These are phyloP conservation scores for Tulasnella calospora DNA, from an alignment of 768 basidiomycete genomes.

Conservation along the genomic window DNA sequence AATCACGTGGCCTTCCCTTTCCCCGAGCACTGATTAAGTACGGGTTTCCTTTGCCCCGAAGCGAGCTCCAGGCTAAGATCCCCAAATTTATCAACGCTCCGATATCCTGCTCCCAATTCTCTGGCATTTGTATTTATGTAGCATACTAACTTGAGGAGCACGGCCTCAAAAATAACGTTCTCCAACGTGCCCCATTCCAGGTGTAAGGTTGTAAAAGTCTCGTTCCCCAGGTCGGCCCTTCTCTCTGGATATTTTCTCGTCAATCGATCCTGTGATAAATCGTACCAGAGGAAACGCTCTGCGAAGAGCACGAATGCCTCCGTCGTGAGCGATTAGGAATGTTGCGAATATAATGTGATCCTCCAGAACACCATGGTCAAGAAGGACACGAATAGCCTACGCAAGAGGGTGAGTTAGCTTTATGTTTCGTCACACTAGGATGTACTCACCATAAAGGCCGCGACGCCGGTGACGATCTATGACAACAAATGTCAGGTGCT, in stretches of 20 bases:
- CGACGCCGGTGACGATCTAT: constrained; percentile 89
- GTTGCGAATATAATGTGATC: constrained; percentile 85
- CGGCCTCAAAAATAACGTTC: constrained; percentile 15
- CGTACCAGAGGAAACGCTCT: constrained; percentile 80
- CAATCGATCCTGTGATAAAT: constrained; percentile 80
- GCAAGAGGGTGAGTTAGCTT: neutral
- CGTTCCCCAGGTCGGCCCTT: constrained; percentile 51
- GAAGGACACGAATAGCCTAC: constrained; percentile 72
- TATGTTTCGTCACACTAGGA: neutral
- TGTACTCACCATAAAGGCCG: constrained; percentile 66
- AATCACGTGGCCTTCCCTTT: neutral
- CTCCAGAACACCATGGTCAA: constrained; percentile 86
- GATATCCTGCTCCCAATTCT: neutral
- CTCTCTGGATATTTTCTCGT: constrained; percentile 74
- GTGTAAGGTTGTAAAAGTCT: constrained; percentile 65
- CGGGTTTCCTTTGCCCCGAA: too few relatives aligned
- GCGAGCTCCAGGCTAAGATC: neutral
- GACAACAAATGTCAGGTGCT: neutral
- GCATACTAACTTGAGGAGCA: neutral
- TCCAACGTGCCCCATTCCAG: constrained; percentile 86
- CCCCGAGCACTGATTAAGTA: too few relatives aligned
- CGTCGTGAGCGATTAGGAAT: constrained; percentile 78
- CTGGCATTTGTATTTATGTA: neutral
- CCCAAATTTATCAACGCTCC: neutral
- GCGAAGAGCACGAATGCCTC: constrained; percentile 71